Evolutionary conservation across 371 early-diverging fungal genomes (phyloP).

Genomic region (Mycotypha africana): DNA sequence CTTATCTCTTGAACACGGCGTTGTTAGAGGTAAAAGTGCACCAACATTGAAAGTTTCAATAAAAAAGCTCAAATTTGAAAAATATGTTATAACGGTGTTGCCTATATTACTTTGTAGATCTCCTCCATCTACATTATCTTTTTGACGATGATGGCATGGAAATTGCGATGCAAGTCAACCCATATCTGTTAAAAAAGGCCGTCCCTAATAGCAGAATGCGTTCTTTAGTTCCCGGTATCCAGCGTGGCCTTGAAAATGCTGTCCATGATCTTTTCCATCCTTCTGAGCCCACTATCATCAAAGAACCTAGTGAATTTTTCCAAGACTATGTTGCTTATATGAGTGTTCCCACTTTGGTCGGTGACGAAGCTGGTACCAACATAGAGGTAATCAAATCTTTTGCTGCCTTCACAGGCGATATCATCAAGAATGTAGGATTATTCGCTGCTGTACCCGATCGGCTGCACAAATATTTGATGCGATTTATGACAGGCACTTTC

Average conservation of each 20-base stretch:
- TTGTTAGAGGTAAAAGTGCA: conserved; percentile 17
- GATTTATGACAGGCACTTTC: conserved; percentile 17
- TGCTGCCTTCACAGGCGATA: conserved; percentile 31
- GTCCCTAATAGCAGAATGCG: conserved; percentile 16
- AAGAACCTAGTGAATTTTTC: conserved; percentile 15
- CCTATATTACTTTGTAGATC: conserved; percentile 6
- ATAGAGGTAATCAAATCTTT: conserved; percentile 25
- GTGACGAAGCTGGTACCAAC: conserved; percentile 21
- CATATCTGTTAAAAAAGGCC: conserved; percentile 13
- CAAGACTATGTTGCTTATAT: conserved; percentile 35
- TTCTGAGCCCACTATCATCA: conserved; percentile 1
- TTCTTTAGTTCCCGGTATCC: conserved; percentile 12
- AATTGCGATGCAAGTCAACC: conserved; percentile 26
- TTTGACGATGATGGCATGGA: conserved; percentile 22
- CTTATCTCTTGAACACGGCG: conserved; percentile 26
- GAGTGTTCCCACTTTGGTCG: conserved; percentile 31
- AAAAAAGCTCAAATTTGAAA: background rate
- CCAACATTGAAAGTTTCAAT: background rate
- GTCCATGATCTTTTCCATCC: conserved; percentile 7
- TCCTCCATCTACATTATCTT: conserved; percentile 27
- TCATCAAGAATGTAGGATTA: conserved; percentile 18
- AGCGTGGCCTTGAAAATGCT: conserved; percentile 17
- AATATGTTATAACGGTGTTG: background rate
- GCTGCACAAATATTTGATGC: conserved; percentile 20
- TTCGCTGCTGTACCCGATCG: conserved; percentile 16